A percentile compares a stretch with the other conserved stretches of the same genome.
Evolutionary conservation across 768 basidiomycete species (phyloP).

Genomic region (Lactarius psammicola): DNA sequence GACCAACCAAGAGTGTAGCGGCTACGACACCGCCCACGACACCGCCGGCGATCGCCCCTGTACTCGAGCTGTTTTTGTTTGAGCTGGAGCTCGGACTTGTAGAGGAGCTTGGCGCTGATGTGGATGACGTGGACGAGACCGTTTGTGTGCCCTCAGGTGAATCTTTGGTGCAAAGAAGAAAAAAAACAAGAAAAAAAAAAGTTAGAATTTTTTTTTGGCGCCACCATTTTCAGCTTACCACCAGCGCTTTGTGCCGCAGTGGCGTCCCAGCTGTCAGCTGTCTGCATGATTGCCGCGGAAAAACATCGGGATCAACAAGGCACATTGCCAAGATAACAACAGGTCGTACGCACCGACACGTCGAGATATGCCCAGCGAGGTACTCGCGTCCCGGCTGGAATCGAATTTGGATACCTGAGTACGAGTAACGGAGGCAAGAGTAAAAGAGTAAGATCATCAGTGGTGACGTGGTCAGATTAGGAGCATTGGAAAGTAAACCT

Average conservation of each 20-base stretch:
- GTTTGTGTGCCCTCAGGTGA: background rate
- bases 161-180: background rate
- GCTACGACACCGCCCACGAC: slow-evolving; percentile 6
- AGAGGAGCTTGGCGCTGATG: background rate
- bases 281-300: background rate
- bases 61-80: background rate
- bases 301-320: background rate
- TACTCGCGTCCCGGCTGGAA: slow-evolving; percentile 2
- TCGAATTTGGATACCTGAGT: background rate
- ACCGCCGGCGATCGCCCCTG: slow-evolving; percentile 2
- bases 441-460: background rate
- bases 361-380: slow-evolving; percentile 13
- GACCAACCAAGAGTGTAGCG: background rate
- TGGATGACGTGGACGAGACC: background rate
- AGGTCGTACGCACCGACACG: background rate
- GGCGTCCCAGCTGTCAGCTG: background rate
- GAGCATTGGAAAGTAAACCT: background rate
- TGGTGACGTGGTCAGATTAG: background rate
- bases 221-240: background rate
- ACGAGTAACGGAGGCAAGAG: background rate
- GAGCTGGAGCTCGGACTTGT: background rate
- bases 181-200: background rate
- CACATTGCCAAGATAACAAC: background rate
- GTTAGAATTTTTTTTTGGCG: background rate
- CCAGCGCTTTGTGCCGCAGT: background rate